Base-by-base conservation (phyloP, 2,329 filamentous ascomycete genomes). In the Biscogniauxia mediterranea region DNA sequence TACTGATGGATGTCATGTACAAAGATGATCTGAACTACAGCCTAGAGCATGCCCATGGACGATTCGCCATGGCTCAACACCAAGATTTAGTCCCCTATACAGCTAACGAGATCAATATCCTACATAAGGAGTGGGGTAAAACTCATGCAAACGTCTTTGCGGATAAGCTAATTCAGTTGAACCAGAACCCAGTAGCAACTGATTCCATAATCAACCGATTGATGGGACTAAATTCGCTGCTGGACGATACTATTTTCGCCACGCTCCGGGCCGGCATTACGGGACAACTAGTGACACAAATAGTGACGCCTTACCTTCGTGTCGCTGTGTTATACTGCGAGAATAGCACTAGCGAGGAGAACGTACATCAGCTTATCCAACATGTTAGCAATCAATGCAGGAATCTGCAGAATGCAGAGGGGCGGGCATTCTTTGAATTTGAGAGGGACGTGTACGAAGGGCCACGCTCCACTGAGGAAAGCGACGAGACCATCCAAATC, bases 91-190 rank as follows among this genome's bases (percentile, higher is more conserved):
- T 84, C 52, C 77, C 77, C 1, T 81, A 84, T 70, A 81, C 80
- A 2, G 67, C 71, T 0, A 63, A 69, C 0, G 85, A 88, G 68
- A 75, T 81, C 13, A 73, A 78, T 26, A 66, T 81, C 1, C 64
- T 87, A 1, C 76, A 80, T 60, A 72, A 73, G 42, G 76, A 81
- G 42, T 81, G 79, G 77, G 69, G 71, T 64, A 68, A 73, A 55
- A 65, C 67, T 23, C 61, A 68, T 19, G 64, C 69, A 4, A 85
- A 83, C 64, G 76, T 86, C n/a, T 85, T 90, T 57, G 72, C 89
- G 23, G 85, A 87, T 69, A 91, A 89, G 71, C 78, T 93, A 25
- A 78, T 93, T 26, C 78, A 79, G 20, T 79, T 89, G 55, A 82
- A 88, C 64, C 84, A 88, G 69, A 87, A 86, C 58, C 73, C 75